Percentiles rank a stretch among this genome's conserved stretches.
Evolutionary conservation across 1,284 basidiomycete genomes (phyloP).

Genomic region (Malassezia arunalokei): DNA sequence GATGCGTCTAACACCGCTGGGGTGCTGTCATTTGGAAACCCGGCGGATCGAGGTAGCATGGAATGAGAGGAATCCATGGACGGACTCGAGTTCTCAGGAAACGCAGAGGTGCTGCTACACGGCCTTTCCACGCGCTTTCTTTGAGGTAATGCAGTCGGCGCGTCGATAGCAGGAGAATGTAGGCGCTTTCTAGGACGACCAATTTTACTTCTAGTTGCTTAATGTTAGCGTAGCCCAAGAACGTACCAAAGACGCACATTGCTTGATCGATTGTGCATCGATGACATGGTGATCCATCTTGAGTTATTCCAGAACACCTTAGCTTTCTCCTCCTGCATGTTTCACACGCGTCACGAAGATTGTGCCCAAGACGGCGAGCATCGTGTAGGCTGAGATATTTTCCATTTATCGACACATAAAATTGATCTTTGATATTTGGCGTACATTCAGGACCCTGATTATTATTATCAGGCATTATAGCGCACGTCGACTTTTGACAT

Average conservation of each 20-base stretch:
- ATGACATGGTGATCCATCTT: background rate
- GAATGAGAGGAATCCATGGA: too few species aligned
- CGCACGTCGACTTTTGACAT: too few species aligned
- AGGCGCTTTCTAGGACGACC: slow-evolving; percentile 11
- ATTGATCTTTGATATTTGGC: too few species aligned
- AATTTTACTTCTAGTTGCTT: slow-evolving; percentile 7
- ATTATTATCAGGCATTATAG: too few species aligned
- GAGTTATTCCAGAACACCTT: slow-evolving; percentile 5
- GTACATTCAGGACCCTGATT: too few species aligned
- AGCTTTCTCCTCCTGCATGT: slow-evolving; percentile 8
- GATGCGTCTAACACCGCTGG: too few species aligned
- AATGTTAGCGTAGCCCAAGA: background rate
- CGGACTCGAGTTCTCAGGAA: too few species aligned
- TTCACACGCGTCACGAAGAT: slow-evolving; percentile 4
- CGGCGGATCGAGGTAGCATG: too few species aligned
- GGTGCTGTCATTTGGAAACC: too few species aligned
- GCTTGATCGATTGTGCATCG: background rate
- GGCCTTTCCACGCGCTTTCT: background rate
- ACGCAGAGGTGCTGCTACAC: background rate
- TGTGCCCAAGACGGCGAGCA: background rate
- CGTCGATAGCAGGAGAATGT: background rate
- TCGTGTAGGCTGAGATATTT: background rate
- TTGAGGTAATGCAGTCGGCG: background rate
- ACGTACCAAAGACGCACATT: slow-evolving; percentile 14
- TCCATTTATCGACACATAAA: background rate